Evolutionary conservation across 2,329 filamentous ascomycete species (phyloP).

Genomic region (Nigrograna mackinnonii): DNA sequence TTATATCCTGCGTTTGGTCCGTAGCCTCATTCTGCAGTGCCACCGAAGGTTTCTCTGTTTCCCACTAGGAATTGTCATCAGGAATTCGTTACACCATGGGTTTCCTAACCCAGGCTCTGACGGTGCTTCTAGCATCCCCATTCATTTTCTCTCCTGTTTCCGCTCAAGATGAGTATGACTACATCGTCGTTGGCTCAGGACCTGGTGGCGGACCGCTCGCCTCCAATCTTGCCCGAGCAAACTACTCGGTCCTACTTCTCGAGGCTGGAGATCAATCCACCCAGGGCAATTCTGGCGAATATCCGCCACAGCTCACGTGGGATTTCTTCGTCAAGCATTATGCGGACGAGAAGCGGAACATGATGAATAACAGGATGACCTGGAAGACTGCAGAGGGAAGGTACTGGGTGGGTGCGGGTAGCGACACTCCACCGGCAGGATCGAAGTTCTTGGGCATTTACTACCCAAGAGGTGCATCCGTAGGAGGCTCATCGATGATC

Average conservation of each 20-base stretch:
- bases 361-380: conserved; percentile 60
- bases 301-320: conserved; percentile 26
- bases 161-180: conserved; percentile 54
- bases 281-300: conserved; percentile 37
- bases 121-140: conserved; percentile 10
- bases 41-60: neutral
- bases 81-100: conserved; percentile 11
- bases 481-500: conserved; percentile 62
- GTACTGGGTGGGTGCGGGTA: conserved; percentile 55
- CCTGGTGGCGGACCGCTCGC: conserved; percentile 34
- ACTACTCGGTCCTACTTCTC: conserved; percentile 60
- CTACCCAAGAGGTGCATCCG: conserved; percentile 59
- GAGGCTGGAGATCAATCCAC: conserved; percentile 63
- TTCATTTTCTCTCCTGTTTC: conserved; percentile 5
- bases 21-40: neutral
- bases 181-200: conserved; percentile 61
- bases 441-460: conserved; percentile 55
- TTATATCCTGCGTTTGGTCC: neutral
- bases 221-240: conserved; percentile 59
- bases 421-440: conserved; percentile 53
- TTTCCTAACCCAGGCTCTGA: conserved; percentile 11
- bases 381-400: conserved; percentile 56
- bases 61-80: neutral
- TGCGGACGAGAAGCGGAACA: conserved; percentile 53
- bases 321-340: conserved; percentile 66